Percentiles rank a stretch among this genome's conserved stretches.
Evolutionary conservation across 2,329 filamentous ascomycete genomes (phyloP).

Genomic region (Alternaria alternata): DNA sequence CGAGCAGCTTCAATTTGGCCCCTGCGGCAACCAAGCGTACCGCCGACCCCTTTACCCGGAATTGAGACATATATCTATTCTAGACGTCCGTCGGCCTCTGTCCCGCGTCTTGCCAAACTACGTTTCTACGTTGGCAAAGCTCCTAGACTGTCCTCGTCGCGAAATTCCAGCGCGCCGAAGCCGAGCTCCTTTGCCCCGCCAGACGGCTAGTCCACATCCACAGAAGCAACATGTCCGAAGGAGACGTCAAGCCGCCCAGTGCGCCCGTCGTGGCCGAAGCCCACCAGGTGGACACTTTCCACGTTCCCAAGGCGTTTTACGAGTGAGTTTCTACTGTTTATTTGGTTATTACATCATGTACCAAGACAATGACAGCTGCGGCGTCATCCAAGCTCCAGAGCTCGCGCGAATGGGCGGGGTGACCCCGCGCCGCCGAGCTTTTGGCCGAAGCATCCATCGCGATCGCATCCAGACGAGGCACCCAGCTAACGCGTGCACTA

Average conservation of each 20-base stretch:
- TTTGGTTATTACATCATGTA: slow-evolving; percentile 32
- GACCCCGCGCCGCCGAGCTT: slow-evolving; percentile 39
- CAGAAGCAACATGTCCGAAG: slow-evolving; percentile 55
- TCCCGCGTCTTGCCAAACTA: slow-evolving; percentile 14
- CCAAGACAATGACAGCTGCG: slow-evolving; percentile 22
- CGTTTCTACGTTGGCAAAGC: slow-evolving; percentile 2
- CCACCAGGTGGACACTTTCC: slow-evolving; percentile 77
- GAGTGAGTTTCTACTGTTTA: slow-evolving; percentile 45
- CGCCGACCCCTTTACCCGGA: slow-evolving; percentile 50
- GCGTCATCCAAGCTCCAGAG: slow-evolving; percentile 19
- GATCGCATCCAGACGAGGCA: slow-evolving; percentile 3
- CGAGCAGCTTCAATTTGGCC: slow-evolving; percentile 32
- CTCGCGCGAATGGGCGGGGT: slow-evolving; percentile 41
- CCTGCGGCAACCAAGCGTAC: slow-evolving; percentile 39
- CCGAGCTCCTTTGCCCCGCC: slow-evolving; percentile 13
- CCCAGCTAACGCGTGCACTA: slow-evolving; percentile 21
- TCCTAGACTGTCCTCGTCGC: slow-evolving; percentile 8
- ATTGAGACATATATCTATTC: slow-evolving; percentile 38
- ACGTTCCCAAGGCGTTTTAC: slow-evolving; percentile 62
- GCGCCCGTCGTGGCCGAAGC: slow-evolving; percentile 72
- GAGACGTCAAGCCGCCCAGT: slow-evolving; percentile 47
- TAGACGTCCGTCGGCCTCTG: slow-evolving; percentile 13
- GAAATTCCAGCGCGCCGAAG: slow-evolving; percentile 19
- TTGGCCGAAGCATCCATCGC: slow-evolving; percentile 9
- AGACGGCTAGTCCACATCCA: slow-evolving; percentile 10